Conservation (phyloP, 345 rosid species). For the Eucalyptus curtisii region DNA sequence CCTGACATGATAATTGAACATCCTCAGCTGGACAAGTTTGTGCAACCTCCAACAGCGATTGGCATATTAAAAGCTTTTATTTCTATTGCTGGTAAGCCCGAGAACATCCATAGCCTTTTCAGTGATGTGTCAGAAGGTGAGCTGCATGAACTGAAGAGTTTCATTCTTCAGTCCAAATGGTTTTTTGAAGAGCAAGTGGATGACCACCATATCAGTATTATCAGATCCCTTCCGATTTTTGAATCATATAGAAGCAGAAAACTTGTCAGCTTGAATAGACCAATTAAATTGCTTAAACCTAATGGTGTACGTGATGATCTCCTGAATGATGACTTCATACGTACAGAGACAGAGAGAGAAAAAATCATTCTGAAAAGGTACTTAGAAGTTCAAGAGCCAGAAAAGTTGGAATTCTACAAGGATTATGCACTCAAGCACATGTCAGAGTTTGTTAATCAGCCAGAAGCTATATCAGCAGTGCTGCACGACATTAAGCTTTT, state of each 20-base stretch:
- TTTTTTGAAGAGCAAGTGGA: constrained; percentile 61
- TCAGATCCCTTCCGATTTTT: constrained; percentile 75
- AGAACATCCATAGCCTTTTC: constrained; percentile 48
- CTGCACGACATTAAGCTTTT: constrained; percentile 70
- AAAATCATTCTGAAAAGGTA: constrained; percentile 50
- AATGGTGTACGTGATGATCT: constrained; percentile 65
- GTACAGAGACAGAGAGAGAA: constrained; percentile 83
- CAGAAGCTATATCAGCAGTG: constrained; percentile 51
- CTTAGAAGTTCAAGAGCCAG: constrained; percentile 60
- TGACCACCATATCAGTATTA: constrained; percentile 43
- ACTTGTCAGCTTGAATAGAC: constrained; percentile 53
- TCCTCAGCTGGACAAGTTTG: constrained; percentile 69
- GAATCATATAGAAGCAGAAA: constrained; percentile 72
- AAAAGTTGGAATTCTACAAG: constrained; percentile 68
- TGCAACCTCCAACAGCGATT: constrained; percentile 76
- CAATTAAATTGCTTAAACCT: constrained; percentile 82
- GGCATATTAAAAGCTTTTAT: constrained; percentile 77
- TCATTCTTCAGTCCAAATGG: constrained; percentile 94
- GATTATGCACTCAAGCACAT: constrained; percentile 70
- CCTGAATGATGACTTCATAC: constrained; percentile 72
- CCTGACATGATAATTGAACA: constrained; percentile 57
- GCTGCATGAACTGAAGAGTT: constrained; percentile 77
- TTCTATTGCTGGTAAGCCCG: constrained; percentile 54
- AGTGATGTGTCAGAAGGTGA: constrained; percentile 63
- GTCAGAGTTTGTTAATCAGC: constrained; percentile 65